These are phyloP conservation scores for Cetradonia linearis DNA, from an alignment of 495 filamentous ascomycete species.

Conservation along the genomic window DNA sequence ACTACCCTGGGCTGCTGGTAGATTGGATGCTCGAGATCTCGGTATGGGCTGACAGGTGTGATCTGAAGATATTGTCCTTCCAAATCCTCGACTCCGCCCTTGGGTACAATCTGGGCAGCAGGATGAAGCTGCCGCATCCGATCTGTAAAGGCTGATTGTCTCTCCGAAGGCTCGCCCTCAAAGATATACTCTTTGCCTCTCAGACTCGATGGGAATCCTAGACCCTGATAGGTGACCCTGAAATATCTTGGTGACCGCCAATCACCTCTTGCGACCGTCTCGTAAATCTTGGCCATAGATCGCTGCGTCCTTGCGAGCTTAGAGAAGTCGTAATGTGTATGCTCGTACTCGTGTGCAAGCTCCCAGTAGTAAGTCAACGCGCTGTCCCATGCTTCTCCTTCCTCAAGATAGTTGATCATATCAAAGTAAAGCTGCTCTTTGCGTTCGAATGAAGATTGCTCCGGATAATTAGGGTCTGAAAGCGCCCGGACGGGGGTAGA, in stretches of 20 bases:
- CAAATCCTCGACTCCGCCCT: constrained; percentile 62
- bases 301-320: constrained; percentile 83
- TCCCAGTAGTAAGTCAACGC: constrained; percentile 88
- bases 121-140: constrained; percentile 89
- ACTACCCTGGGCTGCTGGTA: constrained; percentile 81
- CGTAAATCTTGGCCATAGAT: constrained; percentile 89
- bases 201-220: constrained; percentile 73
- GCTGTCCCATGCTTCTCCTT: constrained; percentile 83
- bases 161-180: constrained; percentile 67
- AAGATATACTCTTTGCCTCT: constrained; percentile 92
- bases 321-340: constrained; percentile 77
- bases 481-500: constrained; percentile 56
- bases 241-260: constrained; percentile 76
- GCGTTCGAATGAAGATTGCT: constrained; percentile 83
- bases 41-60: constrained; percentile 66
- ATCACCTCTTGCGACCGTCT: constrained; percentile 71
- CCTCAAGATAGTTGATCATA: constrained; percentile 90
- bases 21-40: constrained; percentile 74
- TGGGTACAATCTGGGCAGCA: constrained; percentile 67
- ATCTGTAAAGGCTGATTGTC: constrained; percentile 74
- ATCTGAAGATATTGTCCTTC: constrained; percentile 93
- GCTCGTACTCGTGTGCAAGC: constrained; percentile 79
- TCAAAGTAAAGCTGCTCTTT: constrained; percentile 88
- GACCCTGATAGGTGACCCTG: constrained; percentile 80
- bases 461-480: constrained; percentile 62